Evolutionary conservation across 371 early-diverging fungal species (phyloP).

Genomic region (Syncephalastrum monosporum): DNA sequence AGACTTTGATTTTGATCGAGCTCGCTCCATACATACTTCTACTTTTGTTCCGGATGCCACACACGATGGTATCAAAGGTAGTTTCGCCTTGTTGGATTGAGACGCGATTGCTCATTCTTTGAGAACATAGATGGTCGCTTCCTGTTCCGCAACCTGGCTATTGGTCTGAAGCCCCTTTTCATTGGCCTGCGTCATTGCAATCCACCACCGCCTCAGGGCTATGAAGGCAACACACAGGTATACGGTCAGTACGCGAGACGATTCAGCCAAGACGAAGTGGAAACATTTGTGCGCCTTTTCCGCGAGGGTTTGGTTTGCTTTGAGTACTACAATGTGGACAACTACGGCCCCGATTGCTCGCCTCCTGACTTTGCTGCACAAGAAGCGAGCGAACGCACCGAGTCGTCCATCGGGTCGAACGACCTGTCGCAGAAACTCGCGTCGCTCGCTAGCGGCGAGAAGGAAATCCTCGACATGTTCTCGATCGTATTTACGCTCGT

Average conservation of each 20-base stretch:
- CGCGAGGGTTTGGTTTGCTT: slow-evolving; percentile 86
- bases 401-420: slow-evolving; percentile 36
- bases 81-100: neutral
- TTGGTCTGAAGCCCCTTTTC: slow-evolving; percentile 83
- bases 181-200: slow-evolving; percentile 75
- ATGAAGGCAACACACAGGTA: slow-evolving; percentile 27
- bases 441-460: slow-evolving; percentile 72
- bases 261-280: slow-evolving; percentile 72
- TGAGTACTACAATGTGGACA: slow-evolving; percentile 82
- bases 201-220: slow-evolving; percentile 53
- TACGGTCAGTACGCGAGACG: slow-evolving; percentile 56
- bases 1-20: slow-evolving; percentile 80
- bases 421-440: slow-evolving; percentile 36
- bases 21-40: slow-evolving; percentile 76
- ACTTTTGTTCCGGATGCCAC: slow-evolving; percentile 60
- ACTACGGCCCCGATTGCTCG: slow-evolving; percentile 57
- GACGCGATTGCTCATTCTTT: neutral
- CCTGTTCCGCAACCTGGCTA: slow-evolving; percentile 82
- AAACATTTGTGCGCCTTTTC: slow-evolving; percentile 70
- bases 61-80: slow-evolving; percentile 77
- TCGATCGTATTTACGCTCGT: slow-evolving; percentile 83
- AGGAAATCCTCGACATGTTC: slow-evolving; percentile 91
- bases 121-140: slow-evolving; percentile 60
- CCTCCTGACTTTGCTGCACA: slow-evolving; percentile 23
- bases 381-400: slow-evolving; percentile 16